Evolutionary conservation across 805 yeast genomes (phyloP), one percentile per base, ranked within the genome.

Genomic region (Candida awuae): DNA sequence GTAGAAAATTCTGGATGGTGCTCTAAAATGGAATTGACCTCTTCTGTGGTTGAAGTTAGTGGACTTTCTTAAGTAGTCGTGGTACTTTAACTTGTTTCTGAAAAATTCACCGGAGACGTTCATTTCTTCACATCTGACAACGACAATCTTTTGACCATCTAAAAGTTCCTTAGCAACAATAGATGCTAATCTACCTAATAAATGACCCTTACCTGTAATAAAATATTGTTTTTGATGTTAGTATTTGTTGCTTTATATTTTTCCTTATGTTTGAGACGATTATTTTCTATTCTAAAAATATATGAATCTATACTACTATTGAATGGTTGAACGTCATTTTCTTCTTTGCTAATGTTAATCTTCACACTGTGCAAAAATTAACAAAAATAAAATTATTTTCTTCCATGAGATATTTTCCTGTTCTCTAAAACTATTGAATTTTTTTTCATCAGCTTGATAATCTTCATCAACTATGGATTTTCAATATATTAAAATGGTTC

Each of bases 21-120:
- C 99, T 76, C 97, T 92, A 95, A 92, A 92, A 72, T 92, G 99
- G 97, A 90, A 92, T 66, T 97, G 97, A 77, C 98, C 99, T 71
- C 87, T 83, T 65, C 78, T 82, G 77, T 87, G 87, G 95, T 92
- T 92, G 88, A 71, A 92, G 76, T 95, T 84, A 67, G 98, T 88
- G 63, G 94, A 84, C 82, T 92, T 92, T 82, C 98, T 88, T 73
- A 92, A 83, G 87, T 88, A 92, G 70, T 94, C 99, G 74, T 88
- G 97, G 92, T 87, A 92, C 84, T 92, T 92, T 73, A 90, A 83
- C 77, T 92, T 92, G 83, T 90, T 86, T 80, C 98, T 88, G 96
- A 92, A 92, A 71, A 92, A 88, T 77, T 92, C 97, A 71, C 98
- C 98, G 63, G 97, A 86, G 70, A 92, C 86, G 92, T 92, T 92